Conservation (phyloP, 129 eudicot genomes). For the Flaveria brownii region DNA sequence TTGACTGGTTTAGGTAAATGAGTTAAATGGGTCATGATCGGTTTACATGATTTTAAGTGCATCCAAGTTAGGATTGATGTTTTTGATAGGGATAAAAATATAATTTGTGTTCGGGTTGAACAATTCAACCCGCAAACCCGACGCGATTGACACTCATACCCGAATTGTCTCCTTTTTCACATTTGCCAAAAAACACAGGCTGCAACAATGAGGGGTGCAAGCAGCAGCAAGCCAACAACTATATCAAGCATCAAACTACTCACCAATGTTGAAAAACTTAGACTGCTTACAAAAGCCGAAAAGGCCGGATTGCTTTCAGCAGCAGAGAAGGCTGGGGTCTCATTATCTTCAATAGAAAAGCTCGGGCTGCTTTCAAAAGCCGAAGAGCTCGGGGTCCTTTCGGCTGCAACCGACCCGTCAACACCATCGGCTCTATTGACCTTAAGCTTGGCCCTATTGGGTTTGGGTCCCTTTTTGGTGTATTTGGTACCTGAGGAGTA, state of each 20-base stretch:
- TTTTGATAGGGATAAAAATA: no score
- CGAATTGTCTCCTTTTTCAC: conserved; percentile 13
- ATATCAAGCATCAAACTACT: conserved; percentile 61
- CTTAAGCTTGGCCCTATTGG: conserved; percentile 57
- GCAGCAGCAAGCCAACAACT: conserved; percentile 28
- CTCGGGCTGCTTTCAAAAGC: conserved; percentile 90
- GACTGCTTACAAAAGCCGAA: conserved; percentile 91
- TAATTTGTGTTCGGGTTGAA: no score
- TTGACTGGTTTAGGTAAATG: no score
- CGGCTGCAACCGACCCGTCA: conserved; percentile 85
- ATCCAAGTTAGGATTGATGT: no score
- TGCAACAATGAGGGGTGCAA: conserved; percentile 44
- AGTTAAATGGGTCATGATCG: background rate
- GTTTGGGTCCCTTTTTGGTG: conserved; percentile 62
- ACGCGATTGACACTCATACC: no score
- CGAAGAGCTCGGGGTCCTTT: conserved; percentile 82
- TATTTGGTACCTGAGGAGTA: conserved; percentile 83
- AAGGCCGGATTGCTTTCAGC: conserved; percentile 88
- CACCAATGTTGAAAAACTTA: conserved; percentile 77
- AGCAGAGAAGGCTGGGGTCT: conserved; percentile 77
- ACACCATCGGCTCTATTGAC: conserved; percentile 67
- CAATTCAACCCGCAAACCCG: no score
- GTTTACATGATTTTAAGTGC: background rate
- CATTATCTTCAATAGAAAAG: conserved; percentile 76
- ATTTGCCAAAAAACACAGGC: conserved; percentile 32